Base-by-base conservation (phyloP, 768 basidiomycete genomes). In the Dendrothele bispora region DNA sequence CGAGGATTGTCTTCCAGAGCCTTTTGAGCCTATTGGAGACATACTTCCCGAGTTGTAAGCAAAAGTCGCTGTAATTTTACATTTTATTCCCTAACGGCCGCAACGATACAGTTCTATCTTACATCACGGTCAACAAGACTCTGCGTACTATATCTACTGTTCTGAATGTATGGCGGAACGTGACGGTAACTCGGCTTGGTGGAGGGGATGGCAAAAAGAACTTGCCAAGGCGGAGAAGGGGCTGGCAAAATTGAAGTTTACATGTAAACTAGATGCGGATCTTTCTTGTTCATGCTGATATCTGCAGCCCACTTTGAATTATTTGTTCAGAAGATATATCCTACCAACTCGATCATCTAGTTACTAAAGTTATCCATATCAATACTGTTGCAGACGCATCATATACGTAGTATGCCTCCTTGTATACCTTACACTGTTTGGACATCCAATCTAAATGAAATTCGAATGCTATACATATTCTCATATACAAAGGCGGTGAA, bases 1-100 rank as follows among this genome's bases (percentile, higher is more conserved):
- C 60, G 79, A 83, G 45, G 83, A 84, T 53, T 84, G 83, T 58
- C 51, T 84, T 32, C 75, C 78, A 4, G 78, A 72, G 4, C 73
- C 80, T 4, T 63, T 81, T 27, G 72, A 74, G 25, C 68, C 75
- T 12, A 62, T 84, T 30, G 82, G 82, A 3, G 79, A 83, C 3
- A 61, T 63, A 2, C 54, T 84, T 5, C 82, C 83, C 14, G 81
- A 84, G 61, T 77, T 83, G 80, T 81, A 52, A 46, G 79, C 64
- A 15, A 44, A 40, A 14, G 25, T 25, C 12, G 14, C 41, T n/a
- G 24, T 18, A 11, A 24, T 21, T 21, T 24, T 39, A n/a, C n/a
- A n/a, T n/a, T n/a, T n/a, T n/a, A n/a, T n/a, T 26, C 30, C 25
- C 39, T 44, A 6, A 7, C 5, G 20, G 11, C 43, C 50, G 51